These are phyloP conservation scores for Zea luxurians DNA, from an alignment of 176 grass and related monocot genomes.

Conservation along the genomic window DNA sequence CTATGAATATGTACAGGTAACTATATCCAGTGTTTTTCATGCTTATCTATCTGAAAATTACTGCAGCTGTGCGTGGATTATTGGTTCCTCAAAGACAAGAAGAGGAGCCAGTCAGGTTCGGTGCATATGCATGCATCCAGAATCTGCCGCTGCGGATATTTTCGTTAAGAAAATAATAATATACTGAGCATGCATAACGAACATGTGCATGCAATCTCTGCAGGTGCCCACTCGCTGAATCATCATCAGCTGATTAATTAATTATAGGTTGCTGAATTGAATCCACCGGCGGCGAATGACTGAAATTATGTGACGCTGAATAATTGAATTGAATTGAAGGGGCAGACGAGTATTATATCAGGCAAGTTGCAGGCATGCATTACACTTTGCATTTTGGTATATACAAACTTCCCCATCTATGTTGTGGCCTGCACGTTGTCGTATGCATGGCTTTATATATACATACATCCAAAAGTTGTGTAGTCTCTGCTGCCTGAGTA, in stretches of 20 bases:
- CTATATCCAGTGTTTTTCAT: neutral
- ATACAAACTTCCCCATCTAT: neutral
- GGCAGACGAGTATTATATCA: slow-evolving; percentile 10
- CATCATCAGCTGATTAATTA: slow-evolving; percentile 7
- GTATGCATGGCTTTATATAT: neutral
- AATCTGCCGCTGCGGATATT: neutral
- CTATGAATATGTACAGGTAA: neutral
- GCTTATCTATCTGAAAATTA: slow-evolving; percentile 21
- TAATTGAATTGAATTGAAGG: neutral
- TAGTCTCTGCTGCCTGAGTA: slow-evolving; percentile 10
- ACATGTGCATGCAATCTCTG: neutral
- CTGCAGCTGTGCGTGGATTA: neutral
- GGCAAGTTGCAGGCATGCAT: slow-evolving; percentile 9
- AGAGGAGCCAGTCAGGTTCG: neutral
- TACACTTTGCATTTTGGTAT: neutral
- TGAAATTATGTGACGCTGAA: neutral
- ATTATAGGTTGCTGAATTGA: slow-evolving; percentile 36
- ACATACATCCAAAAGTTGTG: neutral
- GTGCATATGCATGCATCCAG: neutral
- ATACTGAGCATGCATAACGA: neutral
- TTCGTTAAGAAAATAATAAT: neutral
- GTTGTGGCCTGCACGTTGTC: slow-evolving; percentile 53
- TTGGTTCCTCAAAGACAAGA: neutral
- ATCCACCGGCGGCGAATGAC: neutral
- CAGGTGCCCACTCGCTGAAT: neutral